Base-by-base conservation (phyloP, 2,329 filamentous ascomycete genomes). In the Nothophoma quercina region DNA sequence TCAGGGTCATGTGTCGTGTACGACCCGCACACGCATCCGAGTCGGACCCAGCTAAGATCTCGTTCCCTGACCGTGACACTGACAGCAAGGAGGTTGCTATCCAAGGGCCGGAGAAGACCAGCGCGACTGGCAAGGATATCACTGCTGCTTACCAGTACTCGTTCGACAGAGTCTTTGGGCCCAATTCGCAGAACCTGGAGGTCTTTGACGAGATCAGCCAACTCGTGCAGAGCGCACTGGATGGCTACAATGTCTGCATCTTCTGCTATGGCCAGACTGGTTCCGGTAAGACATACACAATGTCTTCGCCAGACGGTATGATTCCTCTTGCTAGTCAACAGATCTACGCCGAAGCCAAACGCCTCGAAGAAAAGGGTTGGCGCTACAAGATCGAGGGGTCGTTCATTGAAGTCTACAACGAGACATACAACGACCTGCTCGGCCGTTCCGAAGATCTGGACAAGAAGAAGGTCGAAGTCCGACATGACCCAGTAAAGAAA, bases 261-360 rank as follows among this genome's bases (percentile, higher is more conserved):
- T 96, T 99, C 77, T 97, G 93, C 71, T 99, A 99, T 70, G 95
- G 95, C 34, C 95, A 99, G 75, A 99, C 95, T 0, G 95, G 95
- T 3, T 95, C 93, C 15, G 95, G 95, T 55, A 99, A 99, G 81
- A 99, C 95, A 0, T 90, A 88, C 70, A 98, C 95, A 4, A 99
- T 99, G 95, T 96, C 90, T 8, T 95, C 90, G 2, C 89, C 88
- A 0, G 91, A 97, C 64, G 95, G 95, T 62, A 97, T 99, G 88
- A 99, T 99, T 53, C 93, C 95, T 1, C 85, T 89, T 7, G 93
- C 95, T 3, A 95, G 96, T 7, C 85, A 90, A 61, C 93, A 98
- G 79, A 96, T 99, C 59, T 97, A 97, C 73, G 85, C 90, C 47
- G 95, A 91, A 33, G 90, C 96, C 45, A 88, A 87, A 56, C 84